Base-by-base conservation (phyloP, 108 stramenopile species). In the Cyclotella choctawhatcheeana region DNA sequence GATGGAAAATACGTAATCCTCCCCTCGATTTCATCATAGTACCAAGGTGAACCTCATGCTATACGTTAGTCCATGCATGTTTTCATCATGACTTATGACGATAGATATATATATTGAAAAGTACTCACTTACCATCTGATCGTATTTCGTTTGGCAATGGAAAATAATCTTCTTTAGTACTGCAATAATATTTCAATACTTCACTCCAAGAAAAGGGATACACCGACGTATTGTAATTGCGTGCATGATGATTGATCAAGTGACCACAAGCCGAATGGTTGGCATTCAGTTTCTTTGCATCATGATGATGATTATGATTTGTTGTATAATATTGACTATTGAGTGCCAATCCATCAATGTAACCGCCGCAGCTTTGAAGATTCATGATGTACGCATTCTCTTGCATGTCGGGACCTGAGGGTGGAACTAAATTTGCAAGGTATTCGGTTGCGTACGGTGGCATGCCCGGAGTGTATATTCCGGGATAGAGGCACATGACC, bases 311-410 rank as follows among this genome's bases (percentile, higher is more conserved):
- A 61, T 53, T 67, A 43, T 58, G n/a, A 54, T 26, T 55, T 24
- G 64, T 34, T 31, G 30, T 40, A 12, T 45, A 26, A 34, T 71
- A 48, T 12, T 69, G 45, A 61, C 62, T 67, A 43, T 58, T 44
- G 17, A 70, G 29, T 14, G 68, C 61, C 29, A 31, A 58, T 14
- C 77, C 84, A 62, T 82, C 77, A 27, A 85, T 67, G 35, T 79
- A 85, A 2, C 77, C 81, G 18, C 84, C 81, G 10, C 59, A 40
- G 13, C 34, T 40, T 18, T 48, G 37, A 30, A 85, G 54, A 64
- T 82, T 85, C 74, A 82, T 44, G n/a, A 85, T 75, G 50, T 82
- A 85, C 0, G 72, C 84, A 75, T 82, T 85, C 20, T 76, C 50
- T 1, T 79, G 54, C 13, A 72, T 48, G 16, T 52, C 34, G 3